A percentile compares a stretch with the other conserved stretches of the same genome.
Evolutionary conservation across 2,329 filamentous ascomycete genomes (phyloP).

Genomic region (Macrophomina pseudophaseolina): DNA sequence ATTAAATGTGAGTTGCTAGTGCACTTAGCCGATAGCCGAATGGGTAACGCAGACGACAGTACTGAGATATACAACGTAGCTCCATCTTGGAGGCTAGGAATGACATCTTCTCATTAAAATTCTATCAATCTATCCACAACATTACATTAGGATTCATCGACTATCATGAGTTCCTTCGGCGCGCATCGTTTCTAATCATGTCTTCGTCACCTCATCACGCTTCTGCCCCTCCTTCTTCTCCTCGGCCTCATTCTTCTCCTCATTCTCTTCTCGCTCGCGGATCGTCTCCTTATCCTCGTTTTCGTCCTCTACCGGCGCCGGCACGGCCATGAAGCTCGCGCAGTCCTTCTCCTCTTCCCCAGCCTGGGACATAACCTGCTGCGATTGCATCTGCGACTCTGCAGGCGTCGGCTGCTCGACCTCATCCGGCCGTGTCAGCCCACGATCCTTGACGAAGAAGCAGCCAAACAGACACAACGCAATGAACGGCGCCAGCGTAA

Average conservation of each 20-base stretch:
- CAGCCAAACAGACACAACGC: slow-evolving; percentile 25
- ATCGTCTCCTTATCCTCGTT: slow-evolving; percentile 2
- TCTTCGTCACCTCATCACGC: background rate
- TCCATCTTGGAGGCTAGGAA: no score
- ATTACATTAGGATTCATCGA: background rate
- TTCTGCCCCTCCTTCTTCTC: background rate
- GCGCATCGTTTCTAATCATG: background rate
- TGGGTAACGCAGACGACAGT: no score
- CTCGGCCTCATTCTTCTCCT: background rate
- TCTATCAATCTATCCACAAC: background rate
- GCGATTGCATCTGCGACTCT: background rate
- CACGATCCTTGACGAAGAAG: slow-evolving; percentile 27
- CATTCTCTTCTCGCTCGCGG: background rate
- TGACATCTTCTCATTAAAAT: no score
- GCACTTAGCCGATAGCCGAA: no score
- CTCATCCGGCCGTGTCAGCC: slow-evolving; percentile 23
- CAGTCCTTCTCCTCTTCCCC: slow-evolving; percentile 12
- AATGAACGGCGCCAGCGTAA: slow-evolving; percentile 27
- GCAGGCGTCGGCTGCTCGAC: slow-evolving; percentile 2
- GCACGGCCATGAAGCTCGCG: slow-evolving; percentile 7
- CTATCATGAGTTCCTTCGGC: background rate
- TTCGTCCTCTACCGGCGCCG: slow-evolving; percentile 14
- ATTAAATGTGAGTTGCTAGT: no score
- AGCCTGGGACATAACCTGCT: slow-evolving; percentile 4
- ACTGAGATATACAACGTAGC: no score